Evolutionary conservation across 805 yeast species (phyloP).

Genomic region (Metschnikowia colocasiae): DNA sequence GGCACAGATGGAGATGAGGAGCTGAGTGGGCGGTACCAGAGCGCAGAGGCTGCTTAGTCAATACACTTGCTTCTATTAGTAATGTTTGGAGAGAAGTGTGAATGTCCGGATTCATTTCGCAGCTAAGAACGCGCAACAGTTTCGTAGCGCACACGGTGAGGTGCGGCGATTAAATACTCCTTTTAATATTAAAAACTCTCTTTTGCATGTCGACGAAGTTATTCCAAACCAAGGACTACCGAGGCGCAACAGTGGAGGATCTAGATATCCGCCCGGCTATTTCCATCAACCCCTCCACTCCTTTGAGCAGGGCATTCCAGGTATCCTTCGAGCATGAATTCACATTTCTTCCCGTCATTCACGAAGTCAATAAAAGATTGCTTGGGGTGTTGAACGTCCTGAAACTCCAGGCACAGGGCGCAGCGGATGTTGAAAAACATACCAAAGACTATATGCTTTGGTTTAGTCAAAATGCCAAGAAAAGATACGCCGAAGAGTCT

Average conservation of each 20-base stretch:
- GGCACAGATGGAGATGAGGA: conserved; percentile 12
- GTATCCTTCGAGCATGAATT: conserved; percentile 54
- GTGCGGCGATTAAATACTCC: background rate
- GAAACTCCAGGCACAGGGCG: conserved; percentile 26
- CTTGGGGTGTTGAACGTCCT: conserved; percentile 49
- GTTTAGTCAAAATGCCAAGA: conserved; percentile 38
- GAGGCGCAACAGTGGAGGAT: conserved; percentile 57
- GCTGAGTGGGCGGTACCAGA: conserved; percentile 10
- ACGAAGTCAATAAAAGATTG: conserved; percentile 41
- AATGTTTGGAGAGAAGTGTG: background rate
- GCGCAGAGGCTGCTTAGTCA: conserved; percentile 17
- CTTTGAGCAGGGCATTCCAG: conserved; percentile 48
- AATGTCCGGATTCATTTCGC: conserved; percentile 1
- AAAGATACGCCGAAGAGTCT: conserved; percentile 28
- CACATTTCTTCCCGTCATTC: conserved; percentile 52
- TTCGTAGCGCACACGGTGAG: background rate
- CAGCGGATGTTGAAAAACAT: conserved; percentile 13
- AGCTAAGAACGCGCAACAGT: conserved; percentile 1
- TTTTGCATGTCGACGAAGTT: conserved; percentile 8
- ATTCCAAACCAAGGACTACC: conserved; percentile 36
- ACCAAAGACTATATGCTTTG: conserved; percentile 39
- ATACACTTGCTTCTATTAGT: background rate
- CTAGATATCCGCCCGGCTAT: conserved; percentile 57
- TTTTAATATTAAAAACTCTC: background rate
- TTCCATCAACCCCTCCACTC: conserved; percentile 47